These are phyloP conservation scores for Suillus decipiens DNA, from an alignment of 768 basidiomycete species.

Conservation along the genomic window DNA sequence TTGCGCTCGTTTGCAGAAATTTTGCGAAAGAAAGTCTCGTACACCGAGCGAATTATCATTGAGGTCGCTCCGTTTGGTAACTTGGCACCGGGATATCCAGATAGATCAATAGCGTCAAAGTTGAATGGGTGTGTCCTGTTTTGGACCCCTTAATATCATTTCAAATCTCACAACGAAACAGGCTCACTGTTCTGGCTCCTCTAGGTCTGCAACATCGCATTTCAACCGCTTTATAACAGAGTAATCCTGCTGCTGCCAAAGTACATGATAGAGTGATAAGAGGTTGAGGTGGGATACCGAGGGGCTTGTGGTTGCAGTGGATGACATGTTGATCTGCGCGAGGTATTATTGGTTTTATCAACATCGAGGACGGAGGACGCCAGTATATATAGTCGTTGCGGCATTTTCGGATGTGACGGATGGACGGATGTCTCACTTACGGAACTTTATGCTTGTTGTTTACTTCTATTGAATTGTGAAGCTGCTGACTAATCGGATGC, in stretches of 20 bases:
- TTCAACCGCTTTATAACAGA: not conserved
- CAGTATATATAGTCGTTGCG: not conserved
- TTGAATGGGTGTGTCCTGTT: not conserved
- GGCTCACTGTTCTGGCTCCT: not conserved
- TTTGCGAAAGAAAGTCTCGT: not conserved
- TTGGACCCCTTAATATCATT: not conserved
- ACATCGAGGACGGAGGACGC: not conserved
- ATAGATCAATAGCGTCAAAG: not conserved
- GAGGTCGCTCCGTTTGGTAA: not conserved
- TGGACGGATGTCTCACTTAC: slow-evolving; percentile 2
- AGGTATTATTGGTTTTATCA: not conserved
- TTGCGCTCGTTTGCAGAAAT: not conserved
- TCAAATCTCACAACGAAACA: not conserved
- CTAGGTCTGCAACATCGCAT: not conserved
- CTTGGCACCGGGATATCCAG: not conserved
- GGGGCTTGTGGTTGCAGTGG: not conserved
- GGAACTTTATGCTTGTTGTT: not conserved
- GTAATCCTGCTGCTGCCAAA: not conserved
- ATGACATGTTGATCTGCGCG: not conserved
- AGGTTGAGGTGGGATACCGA: not conserved
- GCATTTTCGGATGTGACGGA: slow-evolving; percentile 1
- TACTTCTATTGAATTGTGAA: slow-evolving; percentile 1
- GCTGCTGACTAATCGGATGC: not conserved
- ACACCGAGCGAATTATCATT: not conserved
- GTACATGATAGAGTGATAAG: not conserved